Conservation (phyloP, 345 rosid genomes). For the Eucalyptus victrix region DNA sequence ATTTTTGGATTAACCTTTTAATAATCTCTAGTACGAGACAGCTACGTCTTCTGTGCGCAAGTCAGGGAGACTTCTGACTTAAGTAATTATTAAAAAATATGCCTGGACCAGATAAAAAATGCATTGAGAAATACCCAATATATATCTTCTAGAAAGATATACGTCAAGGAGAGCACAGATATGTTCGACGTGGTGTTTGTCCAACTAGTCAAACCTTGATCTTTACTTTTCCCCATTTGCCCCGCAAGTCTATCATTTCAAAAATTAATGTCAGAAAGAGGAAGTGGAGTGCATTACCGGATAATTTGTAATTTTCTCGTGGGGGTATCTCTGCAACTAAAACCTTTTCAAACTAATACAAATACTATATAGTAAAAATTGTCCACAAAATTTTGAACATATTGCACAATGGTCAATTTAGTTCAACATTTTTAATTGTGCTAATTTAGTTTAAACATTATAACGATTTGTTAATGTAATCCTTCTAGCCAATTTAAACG, state of each 20-base stretch:
- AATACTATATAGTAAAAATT: no score
- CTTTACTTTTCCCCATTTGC: background rate
- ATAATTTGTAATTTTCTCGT: background rate
- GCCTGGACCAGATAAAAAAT: background rate
- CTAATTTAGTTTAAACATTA: rapidly evolving
- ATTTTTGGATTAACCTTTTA: background rate
- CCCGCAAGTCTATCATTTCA: background rate
- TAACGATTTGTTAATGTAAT: background rate
- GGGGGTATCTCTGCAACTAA: background rate
- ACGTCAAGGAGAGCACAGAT: background rate
- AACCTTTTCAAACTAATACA: background rate
- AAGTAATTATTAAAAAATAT: background rate
- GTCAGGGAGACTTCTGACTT: background rate
- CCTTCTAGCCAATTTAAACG: rapidly evolving
- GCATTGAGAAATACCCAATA: background rate
- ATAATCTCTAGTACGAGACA: background rate
- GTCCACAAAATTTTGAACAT: no score
- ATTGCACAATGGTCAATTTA: background rate
- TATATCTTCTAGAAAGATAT: background rate
- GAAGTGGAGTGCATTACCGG: background rate
- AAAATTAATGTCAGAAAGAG: background rate
- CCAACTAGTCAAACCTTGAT: background rate
- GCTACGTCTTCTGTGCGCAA: background rate
- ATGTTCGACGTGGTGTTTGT: background rate
- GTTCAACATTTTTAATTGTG: background rate